phyloP scores from a whole-genome alignment of 2,329 filamentous ascomycete genomes.

The Sarocladium kiliense region DNA sequence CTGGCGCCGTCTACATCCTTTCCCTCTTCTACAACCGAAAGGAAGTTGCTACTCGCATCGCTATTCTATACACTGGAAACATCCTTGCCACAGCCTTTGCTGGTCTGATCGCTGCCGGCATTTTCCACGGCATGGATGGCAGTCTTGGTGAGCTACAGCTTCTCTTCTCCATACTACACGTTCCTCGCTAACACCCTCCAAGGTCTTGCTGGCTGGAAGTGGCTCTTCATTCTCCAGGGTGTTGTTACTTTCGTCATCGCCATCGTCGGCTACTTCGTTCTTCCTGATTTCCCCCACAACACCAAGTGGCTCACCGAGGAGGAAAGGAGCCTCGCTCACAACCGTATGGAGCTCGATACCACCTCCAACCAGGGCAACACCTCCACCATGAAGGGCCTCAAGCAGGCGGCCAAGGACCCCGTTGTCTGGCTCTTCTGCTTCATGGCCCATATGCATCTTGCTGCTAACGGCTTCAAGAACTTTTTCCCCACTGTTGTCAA shows the following conservation, averaged over 20 bases:
- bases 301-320: conserved; percentile 35
- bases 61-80: conserved; percentile 53
- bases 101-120: conserved; percentile 55
- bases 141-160: background rate
- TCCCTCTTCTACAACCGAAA: conserved; percentile 57
- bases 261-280: conserved; percentile 15
- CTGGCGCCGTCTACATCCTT: conserved; percentile 41
- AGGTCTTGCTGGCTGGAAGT: conserved; percentile 58
- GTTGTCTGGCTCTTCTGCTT: conserved; percentile 40
- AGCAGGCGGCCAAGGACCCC: conserved; percentile 33
- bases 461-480: conserved; percentile 39
- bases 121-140: conserved; percentile 38
- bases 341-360: conserved; percentile 22
- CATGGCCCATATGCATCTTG: conserved; percentile 46
- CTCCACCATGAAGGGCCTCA: conserved; percentile 18
- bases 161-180: background rate
- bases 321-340: conserved; percentile 32
- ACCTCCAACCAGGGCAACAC: conserved; percentile 18
- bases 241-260: conserved; percentile 24
- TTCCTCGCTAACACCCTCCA: conserved; percentile 17
- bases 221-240: conserved; percentile 63
- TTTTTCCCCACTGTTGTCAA: conserved; percentile 15
- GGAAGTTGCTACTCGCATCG: conserved; percentile 58
- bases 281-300: conserved; percentile 32
- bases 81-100: conserved; percentile 65